A percentile compares a stretch with the other conserved stretches of the same genome.
phyloP scores from a whole-genome alignment of 2,329 filamentous ascomycete species.

The Nannizzia gypsea region DNA sequence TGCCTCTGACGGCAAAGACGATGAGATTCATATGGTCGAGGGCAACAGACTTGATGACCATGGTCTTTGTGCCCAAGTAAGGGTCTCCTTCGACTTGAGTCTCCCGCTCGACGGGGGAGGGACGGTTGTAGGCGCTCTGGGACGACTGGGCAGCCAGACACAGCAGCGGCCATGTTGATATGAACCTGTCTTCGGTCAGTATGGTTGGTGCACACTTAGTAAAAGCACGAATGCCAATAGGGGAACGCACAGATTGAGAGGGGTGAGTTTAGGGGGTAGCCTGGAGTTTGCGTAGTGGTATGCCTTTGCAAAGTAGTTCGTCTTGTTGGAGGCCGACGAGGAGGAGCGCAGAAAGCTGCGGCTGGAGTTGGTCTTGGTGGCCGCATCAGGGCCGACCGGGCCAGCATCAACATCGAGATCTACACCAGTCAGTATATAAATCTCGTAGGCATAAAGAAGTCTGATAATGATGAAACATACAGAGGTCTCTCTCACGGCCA shows the following conservation, averaged over 20 bases:
- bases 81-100: conserved; percentile 61
- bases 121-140: conserved; percentile 58
- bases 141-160: conserved; percentile 71
- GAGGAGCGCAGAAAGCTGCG: conserved; percentile 1
- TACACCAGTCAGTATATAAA: not conserved
- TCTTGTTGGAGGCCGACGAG: conserved; percentile 26
- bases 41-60: conserved; percentile 70
- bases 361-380: not conserved
- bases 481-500: conserved; percentile 31
- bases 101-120: conserved; percentile 51
- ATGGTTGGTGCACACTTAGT: too few species aligned
- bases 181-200: conserved; percentile 40
- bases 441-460: too few species aligned
- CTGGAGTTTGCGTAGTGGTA: conserved; percentile 68
- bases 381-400: not conserved
- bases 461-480: too few species aligned
- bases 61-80: conserved; percentile 65
- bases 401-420: conserved; percentile 5
- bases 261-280: conserved; percentile 54
- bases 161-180: conserved; percentile 63
- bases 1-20: conserved; percentile 73
- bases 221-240: not conserved
- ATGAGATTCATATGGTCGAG: conserved; percentile 68
- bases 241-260: conserved; percentile 50
- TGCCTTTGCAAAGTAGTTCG: conserved; percentile 61